phyloP scores from a whole-genome alignment of 2,329 filamentous ascomycete species.

The Graphilbum fragrans region DNA sequence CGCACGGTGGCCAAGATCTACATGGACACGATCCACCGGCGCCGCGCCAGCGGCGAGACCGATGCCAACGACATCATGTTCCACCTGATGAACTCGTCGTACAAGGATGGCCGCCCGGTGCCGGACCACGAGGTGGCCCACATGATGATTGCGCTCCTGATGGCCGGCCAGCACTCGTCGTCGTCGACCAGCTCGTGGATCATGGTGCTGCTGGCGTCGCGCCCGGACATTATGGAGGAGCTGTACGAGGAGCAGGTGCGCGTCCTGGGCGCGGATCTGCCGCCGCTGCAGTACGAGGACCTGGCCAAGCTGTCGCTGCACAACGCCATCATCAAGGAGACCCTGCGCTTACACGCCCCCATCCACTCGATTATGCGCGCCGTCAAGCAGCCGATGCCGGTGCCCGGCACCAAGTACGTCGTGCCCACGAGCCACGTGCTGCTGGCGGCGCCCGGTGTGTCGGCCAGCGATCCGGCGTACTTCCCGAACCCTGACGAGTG shows the following conservation, averaged over 20 bases:
- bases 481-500: constrained; percentile 76
- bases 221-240: constrained; percentile 57
- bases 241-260: constrained; percentile 67
- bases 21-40: constrained; percentile 54
- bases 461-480: constrained; percentile 56
- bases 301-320: constrained; percentile 71
- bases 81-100: constrained; percentile 64
- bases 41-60: constrained; percentile 37
- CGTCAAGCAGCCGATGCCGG: constrained; percentile 76
- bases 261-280: constrained; percentile 61
- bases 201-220: constrained; percentile 57
- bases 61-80: constrained; percentile 59
- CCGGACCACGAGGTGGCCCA: constrained; percentile 69
- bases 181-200: constrained; percentile 71
- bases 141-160: constrained; percentile 78
- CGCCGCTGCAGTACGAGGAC: constrained; percentile 63
- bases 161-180: constrained; percentile 75
- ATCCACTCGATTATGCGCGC: constrained; percentile 93
- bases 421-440: constrained; percentile 73
- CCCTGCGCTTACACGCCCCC: constrained; percentile 77
- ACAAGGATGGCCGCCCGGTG: constrained; percentile 59
- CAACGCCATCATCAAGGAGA: constrained; percentile 80
- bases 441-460: constrained; percentile 75
- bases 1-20: constrained; percentile 67
- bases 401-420: constrained; percentile 71